These are phyloP conservation scores for Magnaporthiopsis poae DNA, from an alignment of 2,329 filamentous ascomycete species.

Conservation along the genomic window DNA sequence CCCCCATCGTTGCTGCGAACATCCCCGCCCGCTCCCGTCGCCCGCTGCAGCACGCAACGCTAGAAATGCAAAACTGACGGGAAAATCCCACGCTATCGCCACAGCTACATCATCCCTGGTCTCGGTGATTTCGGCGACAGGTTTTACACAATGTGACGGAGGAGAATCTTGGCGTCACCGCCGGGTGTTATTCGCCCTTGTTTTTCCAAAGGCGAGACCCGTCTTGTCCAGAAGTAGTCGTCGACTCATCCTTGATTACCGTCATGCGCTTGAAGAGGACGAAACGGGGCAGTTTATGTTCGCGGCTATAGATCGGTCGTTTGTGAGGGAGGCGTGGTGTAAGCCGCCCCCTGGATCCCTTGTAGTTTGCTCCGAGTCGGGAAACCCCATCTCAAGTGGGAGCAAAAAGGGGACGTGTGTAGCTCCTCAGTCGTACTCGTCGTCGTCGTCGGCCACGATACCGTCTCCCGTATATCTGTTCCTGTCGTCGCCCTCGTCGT, in stretches of 20 bases:
- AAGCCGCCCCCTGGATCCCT: neutral
- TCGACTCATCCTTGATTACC: neutral
- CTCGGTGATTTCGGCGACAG: conserved; percentile 91
- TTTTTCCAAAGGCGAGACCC: neutral
- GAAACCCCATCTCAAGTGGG: neutral
- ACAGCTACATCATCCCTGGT: conserved; percentile 87
- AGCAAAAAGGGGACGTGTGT: neutral
- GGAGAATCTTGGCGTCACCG: neutral
- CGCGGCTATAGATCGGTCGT: neutral
- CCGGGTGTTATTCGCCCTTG: neutral
- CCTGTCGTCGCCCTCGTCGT: conserved; percentile 41
- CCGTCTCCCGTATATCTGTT: conserved; percentile 41
- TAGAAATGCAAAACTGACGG: conserved; percentile 12
- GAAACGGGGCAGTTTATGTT: neutral
- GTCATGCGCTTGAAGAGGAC: neutral
- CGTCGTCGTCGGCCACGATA: conserved; percentile 36
- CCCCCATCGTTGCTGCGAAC: neutral
- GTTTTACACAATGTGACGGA: conserved; percentile 73
- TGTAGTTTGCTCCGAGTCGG: neutral
- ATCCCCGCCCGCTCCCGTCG: neutral
- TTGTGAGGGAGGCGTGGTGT: neutral
- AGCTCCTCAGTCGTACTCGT: conserved; percentile 43
- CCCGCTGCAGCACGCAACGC: neutral
- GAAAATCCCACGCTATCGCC: conserved; percentile 18
- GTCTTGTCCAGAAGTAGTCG: neutral